Evolutionary conservation across 345 rosid genomes (phyloP).

Genomic region (Turnera subulata): DNA sequence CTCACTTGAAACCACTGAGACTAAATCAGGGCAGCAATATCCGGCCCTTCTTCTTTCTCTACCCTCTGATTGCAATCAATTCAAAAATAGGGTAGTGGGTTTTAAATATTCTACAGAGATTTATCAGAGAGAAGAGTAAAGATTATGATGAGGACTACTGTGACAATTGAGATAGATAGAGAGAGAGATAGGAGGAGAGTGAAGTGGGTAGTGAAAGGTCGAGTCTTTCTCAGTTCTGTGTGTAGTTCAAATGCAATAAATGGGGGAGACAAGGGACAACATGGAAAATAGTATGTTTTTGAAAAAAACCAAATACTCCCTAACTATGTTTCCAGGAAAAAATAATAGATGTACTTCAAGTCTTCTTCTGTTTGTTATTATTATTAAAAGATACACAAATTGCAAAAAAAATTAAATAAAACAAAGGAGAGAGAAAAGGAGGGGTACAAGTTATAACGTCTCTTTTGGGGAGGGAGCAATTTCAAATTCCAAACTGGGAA

Average conservation of each 20-base stretch:
- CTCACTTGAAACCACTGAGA: slow-evolving; percentile 1
- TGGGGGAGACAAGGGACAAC: slow-evolving; percentile 19
- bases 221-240: not conserved
- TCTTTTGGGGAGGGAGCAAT: slow-evolving; percentile 48
- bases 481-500: slow-evolving; percentile 55
- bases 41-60: not conserved
- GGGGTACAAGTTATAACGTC: slow-evolving; percentile 46
- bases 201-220: not conserved
- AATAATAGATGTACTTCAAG: no score
- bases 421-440: no score
- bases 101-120: no score
- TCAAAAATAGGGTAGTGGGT: not conserved
- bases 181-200: slow-evolving; percentile 6
- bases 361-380: not conserved
- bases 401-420: no score
- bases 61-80: not conserved
- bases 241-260: slow-evolving; percentile 44
- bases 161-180: not conserved
- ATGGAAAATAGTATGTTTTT: not conserved
- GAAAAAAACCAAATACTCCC: no score
- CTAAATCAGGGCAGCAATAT: no score
- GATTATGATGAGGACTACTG: slow-evolving; percentile 8
- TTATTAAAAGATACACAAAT: slow-evolving; percentile 2
- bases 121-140: not conserved
- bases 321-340: no score